Conservation (phyloP, 78 protist species). For the Carpediemonas membranifera region DNA sequence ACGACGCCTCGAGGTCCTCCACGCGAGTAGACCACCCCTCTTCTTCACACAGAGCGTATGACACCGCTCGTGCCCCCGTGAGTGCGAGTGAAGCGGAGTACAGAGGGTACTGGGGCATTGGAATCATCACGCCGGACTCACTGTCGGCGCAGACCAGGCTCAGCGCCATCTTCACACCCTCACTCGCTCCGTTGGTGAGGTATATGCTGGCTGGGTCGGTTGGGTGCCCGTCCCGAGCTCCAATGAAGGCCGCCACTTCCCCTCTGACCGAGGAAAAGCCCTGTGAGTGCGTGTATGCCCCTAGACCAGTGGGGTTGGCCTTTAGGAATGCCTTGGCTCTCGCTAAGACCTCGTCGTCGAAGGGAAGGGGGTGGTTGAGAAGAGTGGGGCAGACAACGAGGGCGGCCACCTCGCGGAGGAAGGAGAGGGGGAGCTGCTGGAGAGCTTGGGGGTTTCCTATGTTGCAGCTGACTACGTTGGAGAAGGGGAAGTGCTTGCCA, state of each 20-base stretch:
- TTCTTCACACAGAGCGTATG: slow-evolving; percentile 74
- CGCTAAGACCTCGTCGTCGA: neutral
- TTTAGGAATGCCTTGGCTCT: neutral
- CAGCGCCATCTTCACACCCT: slow-evolving; percentile 52
- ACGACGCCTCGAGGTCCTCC: slow-evolving; percentile 15
- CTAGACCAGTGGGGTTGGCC: slow-evolving; percentile 21
- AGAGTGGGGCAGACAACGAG: slow-evolving; percentile 43
- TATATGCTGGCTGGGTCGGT: slow-evolving; percentile 61
- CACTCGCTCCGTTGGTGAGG: slow-evolving; percentile 91
- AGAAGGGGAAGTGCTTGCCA: slow-evolving; percentile 24
- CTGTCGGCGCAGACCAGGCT: slow-evolving; percentile 38
- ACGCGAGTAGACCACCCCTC: slow-evolving; percentile 27
- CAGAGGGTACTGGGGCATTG: slow-evolving; percentile 99
- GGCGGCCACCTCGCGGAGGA: slow-evolving; percentile 72
- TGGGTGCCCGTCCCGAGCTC: slow-evolving; percentile 35
- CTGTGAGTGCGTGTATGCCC: slow-evolving; percentile 82
- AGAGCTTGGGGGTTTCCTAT: slow-evolving; percentile 97
- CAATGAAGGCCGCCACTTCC: slow-evolving; percentile 73
- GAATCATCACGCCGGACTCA: slow-evolving; percentile 68
- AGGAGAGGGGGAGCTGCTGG: slow-evolving; percentile 84
- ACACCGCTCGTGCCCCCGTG: slow-evolving; percentile 56
- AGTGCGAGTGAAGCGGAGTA: slow-evolving; percentile 87
- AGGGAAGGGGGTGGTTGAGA: neutral
- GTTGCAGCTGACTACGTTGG: slow-evolving; percentile 79
- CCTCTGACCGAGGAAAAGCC: slow-evolving; percentile 62